A percentile compares a stretch with the other conserved stretches of the same genome.
Conservation (phyloP, 176 grass and related monocot genomes). For the Ananas comosus region DNA sequence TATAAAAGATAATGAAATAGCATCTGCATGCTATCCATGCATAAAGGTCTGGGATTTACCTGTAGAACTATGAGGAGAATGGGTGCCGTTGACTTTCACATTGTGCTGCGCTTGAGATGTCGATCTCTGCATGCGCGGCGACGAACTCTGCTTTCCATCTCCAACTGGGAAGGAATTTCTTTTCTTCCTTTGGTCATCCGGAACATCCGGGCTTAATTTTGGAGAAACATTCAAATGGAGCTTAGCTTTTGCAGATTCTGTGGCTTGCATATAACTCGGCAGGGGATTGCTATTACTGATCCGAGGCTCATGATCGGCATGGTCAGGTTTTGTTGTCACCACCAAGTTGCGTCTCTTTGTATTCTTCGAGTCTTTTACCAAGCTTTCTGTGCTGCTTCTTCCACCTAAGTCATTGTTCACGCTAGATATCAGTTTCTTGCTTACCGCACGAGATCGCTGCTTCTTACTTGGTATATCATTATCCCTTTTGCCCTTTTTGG, state of each 20-base stretch:
- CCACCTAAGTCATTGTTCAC: conserved; percentile 53
- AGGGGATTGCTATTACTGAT: conserved; percentile 70
- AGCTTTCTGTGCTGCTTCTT: conserved; percentile 45
- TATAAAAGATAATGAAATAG: neutral
- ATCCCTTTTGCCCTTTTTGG: conserved; percentile 47
- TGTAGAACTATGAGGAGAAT: conserved; percentile 45
- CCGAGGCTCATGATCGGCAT: conserved; percentile 52
- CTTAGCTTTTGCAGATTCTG: conserved; percentile 91
- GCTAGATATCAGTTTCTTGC: conserved; percentile 49
- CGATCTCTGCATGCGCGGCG: conserved; percentile 86
- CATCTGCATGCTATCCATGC: neutral
- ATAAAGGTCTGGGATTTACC: conserved; percentile 31
- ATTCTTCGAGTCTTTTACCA: conserved; percentile 48
- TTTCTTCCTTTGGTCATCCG: conserved; percentile 61
- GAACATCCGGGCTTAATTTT: conserved; percentile 75
- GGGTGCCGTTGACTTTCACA: conserved; percentile 39
- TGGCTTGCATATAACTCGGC: conserved; percentile 96
- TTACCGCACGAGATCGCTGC: conserved; percentile 29
- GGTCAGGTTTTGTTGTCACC: conserved; percentile 35
- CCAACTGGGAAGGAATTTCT: conserved; percentile 79
- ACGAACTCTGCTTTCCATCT: conserved; percentile 46
- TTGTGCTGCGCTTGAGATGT: conserved; percentile 62
- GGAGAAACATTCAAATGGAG: conserved; percentile 44
- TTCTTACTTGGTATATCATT: conserved; percentile 19
- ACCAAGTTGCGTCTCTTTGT: conserved; percentile 38